Percentiles rank a stretch among this genome's conserved stretches.
Conservation (phyloP, 306 rosid genomes). For the Oemleria cerasiformis region DNA sequence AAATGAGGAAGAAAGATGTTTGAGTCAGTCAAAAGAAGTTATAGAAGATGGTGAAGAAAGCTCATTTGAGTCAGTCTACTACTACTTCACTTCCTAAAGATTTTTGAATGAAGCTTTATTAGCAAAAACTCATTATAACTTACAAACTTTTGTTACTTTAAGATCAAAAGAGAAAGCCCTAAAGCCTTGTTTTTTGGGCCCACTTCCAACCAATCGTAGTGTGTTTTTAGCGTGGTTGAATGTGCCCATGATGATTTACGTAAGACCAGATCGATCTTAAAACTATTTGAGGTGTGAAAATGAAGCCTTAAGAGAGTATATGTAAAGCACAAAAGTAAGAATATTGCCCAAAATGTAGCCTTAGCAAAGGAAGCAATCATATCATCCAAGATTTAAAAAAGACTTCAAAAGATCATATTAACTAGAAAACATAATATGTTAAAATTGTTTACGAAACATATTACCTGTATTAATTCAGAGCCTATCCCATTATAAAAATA, state of each 20-base stretch:
- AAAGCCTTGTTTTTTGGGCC: conserved; percentile 53
- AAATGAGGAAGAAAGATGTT: conserved; percentile 52
- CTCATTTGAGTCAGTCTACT: conserved; percentile 42
- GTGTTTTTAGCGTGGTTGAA: conserved; percentile 18
- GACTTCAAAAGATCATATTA: not conserved
- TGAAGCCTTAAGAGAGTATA: conserved; percentile 32
- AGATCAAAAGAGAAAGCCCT: conserved; percentile 60
- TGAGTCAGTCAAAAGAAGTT: conserved; percentile 81
- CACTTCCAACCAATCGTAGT: conserved; percentile 27
- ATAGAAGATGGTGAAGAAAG: conserved; percentile 58
- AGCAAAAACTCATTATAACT: conserved; percentile 50
- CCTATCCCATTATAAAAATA: too few relatives aligned
- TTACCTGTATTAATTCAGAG: too few relatives aligned
- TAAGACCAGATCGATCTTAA: not conserved
- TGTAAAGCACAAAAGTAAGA: conserved; percentile 27
- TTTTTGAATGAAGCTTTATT: conserved; percentile 47
- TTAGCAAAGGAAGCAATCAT: conserved; percentile 53
- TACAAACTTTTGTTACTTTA: conserved; percentile 69
- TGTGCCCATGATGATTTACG: conserved; percentile 9
- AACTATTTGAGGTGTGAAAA: conserved; percentile 31
- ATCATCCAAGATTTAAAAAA: conserved; percentile 21
- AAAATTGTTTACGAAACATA: not conserved
- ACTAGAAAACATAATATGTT: not conserved
- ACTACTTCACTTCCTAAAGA: conserved; percentile 6
- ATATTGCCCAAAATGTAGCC: conserved; percentile 42